Base-by-base conservation (phyloP, 208 protist genomes). In the Trypanosomatidae sp. region DNA sequence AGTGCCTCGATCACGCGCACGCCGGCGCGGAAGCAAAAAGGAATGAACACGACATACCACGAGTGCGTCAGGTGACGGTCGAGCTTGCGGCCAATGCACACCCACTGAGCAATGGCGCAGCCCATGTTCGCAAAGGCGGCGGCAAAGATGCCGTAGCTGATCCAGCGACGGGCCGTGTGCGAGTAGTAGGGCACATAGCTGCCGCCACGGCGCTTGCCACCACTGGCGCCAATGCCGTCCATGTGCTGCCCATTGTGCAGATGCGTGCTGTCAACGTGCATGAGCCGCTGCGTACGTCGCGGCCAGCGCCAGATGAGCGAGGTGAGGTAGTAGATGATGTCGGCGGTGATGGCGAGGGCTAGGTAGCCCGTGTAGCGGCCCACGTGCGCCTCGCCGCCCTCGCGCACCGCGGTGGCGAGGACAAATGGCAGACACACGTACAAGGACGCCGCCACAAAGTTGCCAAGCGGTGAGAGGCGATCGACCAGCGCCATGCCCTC, bases 291-390 rank as follows among this genome's bases (percentile, higher is more conserved):
- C 28, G 82, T 23, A 33, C 61, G 55, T 22, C 64, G 52, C 19
- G 84, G 84, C 76, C 73, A 89, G 42, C 79, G 75, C 80, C 84
- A 92, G 44, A 85, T 77, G 50, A 88, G 57, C n/a, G 84, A 89
- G 32, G 73, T 76, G 23, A 74, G 32, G 54, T 88, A 89, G 64
- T 86, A 88, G 4, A 89, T 33, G 24, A 69, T 57, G 51, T 92
- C 84, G 18, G 60, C 84, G 22, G 72, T 47, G 54, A 92, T 87
- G 11, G 63, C 78, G 28, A 84, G 48, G 6, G 22, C 39, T 61
- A 92, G 78, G 55, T 79, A 86, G 21, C 10, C 25, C 22, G 70
- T 35, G 43, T 63, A 86, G 35, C 74, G 48, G 3, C 68, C 68
- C 10, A 61, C 48, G 5, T 47, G 38, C 8, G 27, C 47, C 19